Conservation (phyloP, 78 protist genomes). For the slime mould (Dictyostelium discoideum) region dicty_2.7 NC_007088.5:1946501-1947000, state of each 20-base stretch:
- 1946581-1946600: background rate
- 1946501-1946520: background rate
- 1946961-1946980: constrained; percentile 81
- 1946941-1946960: constrained; percentile 36
- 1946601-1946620: no score
- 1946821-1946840: background rate
- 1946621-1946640: no score
- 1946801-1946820: constrained; percentile 28
- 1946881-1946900: constrained; percentile 10
- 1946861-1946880: background rate
- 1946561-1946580: background rate
- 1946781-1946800: background rate
- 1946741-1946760: no score
- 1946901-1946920: background rate
- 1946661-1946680: background rate
- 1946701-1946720: background rate
- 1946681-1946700: background rate
- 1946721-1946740: background rate
- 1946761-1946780: no score
- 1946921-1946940: constrained; percentile 30
- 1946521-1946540: background rate
- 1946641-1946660: no score
- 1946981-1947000: constrained; percentile 4
- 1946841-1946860: background rate
- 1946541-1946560: background rate